These are phyloP conservation scores for Xylaria sp. DNA, from an alignment of 2,329 filamentous ascomycete genomes.

Conservation along the genomic window DNA sequence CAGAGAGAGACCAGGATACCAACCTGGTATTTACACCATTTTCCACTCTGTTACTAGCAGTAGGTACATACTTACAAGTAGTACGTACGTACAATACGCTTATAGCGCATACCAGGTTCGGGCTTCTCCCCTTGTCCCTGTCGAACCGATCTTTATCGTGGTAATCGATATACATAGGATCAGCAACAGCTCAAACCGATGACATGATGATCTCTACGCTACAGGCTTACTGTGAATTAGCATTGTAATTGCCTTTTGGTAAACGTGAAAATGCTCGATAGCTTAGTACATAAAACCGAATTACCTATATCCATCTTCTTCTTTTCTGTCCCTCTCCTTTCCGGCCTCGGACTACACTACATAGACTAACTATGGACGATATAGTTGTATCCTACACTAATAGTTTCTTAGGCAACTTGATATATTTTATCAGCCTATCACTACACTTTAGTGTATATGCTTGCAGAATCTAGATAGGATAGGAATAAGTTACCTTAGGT, in stretches of 20 bases:
- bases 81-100: not conserved
- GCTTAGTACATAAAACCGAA: not conserved
- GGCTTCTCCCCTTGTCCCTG: slow-evolving; percentile 27
- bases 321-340: not conserved
- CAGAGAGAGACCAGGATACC: slow-evolving; percentile 2
- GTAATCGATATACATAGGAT: slow-evolving; percentile 21
- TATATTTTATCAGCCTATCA: not conserved
- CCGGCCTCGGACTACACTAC: not conserved
- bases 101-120: not conserved
- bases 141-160: slow-evolving; percentile 31
- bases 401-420: not conserved
- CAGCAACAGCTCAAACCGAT: slow-evolving; percentile 20
- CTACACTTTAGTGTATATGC: not conserved
- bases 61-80: too few species aligned
- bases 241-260: not conserved
- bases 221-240: slow-evolving; percentile 29
- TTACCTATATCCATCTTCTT: not conserved
- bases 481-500: not conserved
- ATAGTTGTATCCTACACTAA: not conserved
- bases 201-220: slow-evolving; percentile 16
- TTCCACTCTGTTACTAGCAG: not conserved
- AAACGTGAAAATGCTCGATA: slow-evolving; percentile 1
- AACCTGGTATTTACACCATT: not conserved
- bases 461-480: not conserved
- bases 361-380: not conserved